phyloP scores from a whole-genome alignment of 352 stramenopile genomes.

The Pythium dissotocum region DNA sequence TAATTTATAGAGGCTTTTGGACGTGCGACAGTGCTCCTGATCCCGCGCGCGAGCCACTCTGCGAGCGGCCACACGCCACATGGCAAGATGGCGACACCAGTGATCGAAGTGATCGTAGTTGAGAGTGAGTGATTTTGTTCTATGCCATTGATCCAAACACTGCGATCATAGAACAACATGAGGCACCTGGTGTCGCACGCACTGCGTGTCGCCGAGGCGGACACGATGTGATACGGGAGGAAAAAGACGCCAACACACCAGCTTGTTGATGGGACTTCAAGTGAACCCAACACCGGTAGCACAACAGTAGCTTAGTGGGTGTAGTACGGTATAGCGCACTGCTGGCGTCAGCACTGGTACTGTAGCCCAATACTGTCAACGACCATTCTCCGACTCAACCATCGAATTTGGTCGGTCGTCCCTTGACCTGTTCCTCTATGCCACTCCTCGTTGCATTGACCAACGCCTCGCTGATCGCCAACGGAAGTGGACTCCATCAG shows the following conservation, averaged over 20 bases:
- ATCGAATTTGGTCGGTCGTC: too few species aligned
- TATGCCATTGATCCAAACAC: background rate
- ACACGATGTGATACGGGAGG: background rate
- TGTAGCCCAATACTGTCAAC: too few species aligned
- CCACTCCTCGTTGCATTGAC: background rate
- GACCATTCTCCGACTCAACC: too few species aligned
- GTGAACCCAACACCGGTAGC: background rate
- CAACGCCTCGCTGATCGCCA: background rate
- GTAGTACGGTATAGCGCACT: too few species aligned
- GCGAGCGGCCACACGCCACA: background rate
- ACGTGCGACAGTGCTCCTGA: background rate
- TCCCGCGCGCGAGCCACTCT: background rate
- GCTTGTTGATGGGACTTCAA: background rate
- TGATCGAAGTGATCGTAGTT: background rate
- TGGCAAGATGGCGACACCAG: background rate
- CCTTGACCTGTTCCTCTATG: too few species aligned
- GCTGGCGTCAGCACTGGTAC: too few species aligned
- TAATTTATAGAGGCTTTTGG: background rate
- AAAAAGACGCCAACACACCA: background rate
- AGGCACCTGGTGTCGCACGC: background rate
- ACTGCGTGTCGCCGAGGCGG: background rate
- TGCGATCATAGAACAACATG: background rate
- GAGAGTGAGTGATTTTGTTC: background rate
- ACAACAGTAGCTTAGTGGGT: too few species aligned
- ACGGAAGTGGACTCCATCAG: background rate